These are phyloP conservation scores for Oryza punctata DNA, from an alignment of 176 grass and related monocot genomes.

Conservation along the genomic window DNA sequence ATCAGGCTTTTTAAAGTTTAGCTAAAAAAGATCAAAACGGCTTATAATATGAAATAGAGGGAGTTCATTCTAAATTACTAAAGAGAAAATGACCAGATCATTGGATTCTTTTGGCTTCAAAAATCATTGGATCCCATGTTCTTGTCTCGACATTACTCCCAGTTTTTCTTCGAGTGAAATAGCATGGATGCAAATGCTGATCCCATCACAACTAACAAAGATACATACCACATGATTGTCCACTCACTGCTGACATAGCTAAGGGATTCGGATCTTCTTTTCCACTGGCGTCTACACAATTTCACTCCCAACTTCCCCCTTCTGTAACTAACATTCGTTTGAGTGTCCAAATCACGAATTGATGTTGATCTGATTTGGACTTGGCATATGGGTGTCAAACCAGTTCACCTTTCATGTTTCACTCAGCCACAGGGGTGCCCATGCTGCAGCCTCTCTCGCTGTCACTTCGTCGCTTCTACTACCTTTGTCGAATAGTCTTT, in stretches of 20 bases:
- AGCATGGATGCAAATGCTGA: background rate
- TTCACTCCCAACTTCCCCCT: constrained; percentile 7
- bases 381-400: constrained; percentile 15
- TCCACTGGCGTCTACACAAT: background rate
- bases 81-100: background rate
- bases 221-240: background rate
- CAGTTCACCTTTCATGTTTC: constrained; percentile 20
- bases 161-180: background rate
- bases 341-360: constrained; percentile 28
- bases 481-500: background rate
- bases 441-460: background rate
- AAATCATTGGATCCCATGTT: background rate
- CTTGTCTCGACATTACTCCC: constrained; percentile 24
- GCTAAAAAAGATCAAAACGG: too few relatives aligned
- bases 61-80: too few relatives aligned
- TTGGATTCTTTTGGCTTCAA: constrained; percentile 9
- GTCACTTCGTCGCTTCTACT: background rate
- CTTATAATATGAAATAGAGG: too few relatives aligned
- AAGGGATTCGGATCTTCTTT: constrained; percentile 9
- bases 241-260: background rate
- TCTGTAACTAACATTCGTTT: constrained; percentile 30
- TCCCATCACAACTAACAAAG: background rate
- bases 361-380: background rate
- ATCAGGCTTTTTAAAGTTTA: too few relatives aligned
- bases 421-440: background rate